Percentiles rank a stretch among this genome's conserved stretches.
Evolutionary conservation across 345 rosid species (phyloP).

Genomic region (Citrus medica): DNA sequence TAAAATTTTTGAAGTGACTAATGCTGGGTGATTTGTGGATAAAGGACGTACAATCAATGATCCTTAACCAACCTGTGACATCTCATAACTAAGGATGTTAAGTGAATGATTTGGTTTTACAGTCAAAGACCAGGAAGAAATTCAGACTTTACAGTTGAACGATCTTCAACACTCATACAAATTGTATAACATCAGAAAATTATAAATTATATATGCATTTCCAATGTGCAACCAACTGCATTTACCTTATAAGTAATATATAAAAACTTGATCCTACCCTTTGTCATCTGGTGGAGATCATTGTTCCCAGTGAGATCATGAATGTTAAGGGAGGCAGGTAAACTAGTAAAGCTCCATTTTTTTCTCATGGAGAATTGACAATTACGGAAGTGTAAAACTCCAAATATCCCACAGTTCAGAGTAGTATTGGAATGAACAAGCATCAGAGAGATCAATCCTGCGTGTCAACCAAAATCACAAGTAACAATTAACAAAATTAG

Average conservation of each 20-base stretch:
- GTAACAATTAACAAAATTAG: not conserved
- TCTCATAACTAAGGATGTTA: not conserved
- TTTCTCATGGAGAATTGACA: conserved; percentile 9
- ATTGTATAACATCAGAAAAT: not conserved
- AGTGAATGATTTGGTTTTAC: not conserved
- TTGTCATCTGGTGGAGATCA: conserved; percentile 8
- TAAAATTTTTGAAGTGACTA: not conserved
- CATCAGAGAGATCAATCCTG: conserved; percentile 40
- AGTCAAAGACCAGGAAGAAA: not conserved
- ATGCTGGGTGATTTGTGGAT: not conserved
- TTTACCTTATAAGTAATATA: not conserved
- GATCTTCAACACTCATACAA: not conserved
- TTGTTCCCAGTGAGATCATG: conserved; percentile 1
- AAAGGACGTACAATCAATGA: not conserved
- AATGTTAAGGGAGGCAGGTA: conserved; percentile 7
- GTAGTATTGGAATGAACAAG: conserved; percentile 9
- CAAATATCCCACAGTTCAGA: conserved; percentile 28
- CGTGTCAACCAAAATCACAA: not conserved
- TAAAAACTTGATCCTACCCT: conserved; percentile 10
- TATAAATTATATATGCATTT: not conserved
- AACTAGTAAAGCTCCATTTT: conserved; percentile 24
- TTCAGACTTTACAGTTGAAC: not conserved
- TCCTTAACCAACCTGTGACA: not conserved
- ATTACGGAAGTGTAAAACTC: conserved; percentile 29
- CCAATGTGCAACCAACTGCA: not conserved